Percentiles rank a stretch among this genome's conserved stretches.
These are phyloP conservation scores for Mrakia frigida DNA, from an alignment of 768 basidiomycete genomes.

Conservation along the genomic window DNA sequence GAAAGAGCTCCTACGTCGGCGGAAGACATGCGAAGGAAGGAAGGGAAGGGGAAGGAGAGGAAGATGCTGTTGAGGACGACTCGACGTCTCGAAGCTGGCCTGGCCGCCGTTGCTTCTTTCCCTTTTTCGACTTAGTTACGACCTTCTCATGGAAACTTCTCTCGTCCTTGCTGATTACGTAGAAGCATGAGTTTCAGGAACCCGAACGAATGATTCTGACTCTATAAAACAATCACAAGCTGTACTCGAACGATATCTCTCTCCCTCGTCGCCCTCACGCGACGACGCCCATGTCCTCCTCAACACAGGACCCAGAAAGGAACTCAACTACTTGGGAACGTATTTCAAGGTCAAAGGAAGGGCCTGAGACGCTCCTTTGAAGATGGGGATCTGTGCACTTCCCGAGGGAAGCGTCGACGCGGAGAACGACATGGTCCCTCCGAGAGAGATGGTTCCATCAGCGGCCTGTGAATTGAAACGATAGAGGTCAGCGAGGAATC, in stretches of 20 bases:
- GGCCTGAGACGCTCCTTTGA: not conserved
- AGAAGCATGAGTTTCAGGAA: too few relatives aligned
- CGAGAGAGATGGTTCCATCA: slow-evolving; percentile 27
- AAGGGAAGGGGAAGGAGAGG: not conserved
- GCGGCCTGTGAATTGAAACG: not conserved
- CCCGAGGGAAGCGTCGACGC: slow-evolving; percentile 19
- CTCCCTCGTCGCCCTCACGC: not conserved
- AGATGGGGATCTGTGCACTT: slow-evolving; percentile 13
- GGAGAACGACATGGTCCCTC: slow-evolving; percentile 19
- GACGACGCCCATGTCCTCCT: not conserved
- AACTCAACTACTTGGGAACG: slow-evolving; percentile 13
- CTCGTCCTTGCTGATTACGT: too few relatives aligned
- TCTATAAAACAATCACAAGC: not conserved
- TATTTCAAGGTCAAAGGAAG: slow-evolving; percentile 30
- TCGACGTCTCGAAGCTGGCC: too few relatives aligned
- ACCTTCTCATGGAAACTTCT: too few relatives aligned
- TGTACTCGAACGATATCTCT: not conserved
- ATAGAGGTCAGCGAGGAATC: not conserved
- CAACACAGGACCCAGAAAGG: not conserved
- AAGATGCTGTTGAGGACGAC: not conserved
- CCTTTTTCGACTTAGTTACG: not conserved
- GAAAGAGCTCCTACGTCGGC: not conserved
- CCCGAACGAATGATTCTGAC: too few relatives aligned
- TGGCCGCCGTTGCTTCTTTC: too few relatives aligned
- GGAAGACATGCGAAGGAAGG: not conserved